phyloP scores from a whole-genome alignment of 2,329 filamentous ascomycete genomes.

The Fusarium newnesense region DNA sequence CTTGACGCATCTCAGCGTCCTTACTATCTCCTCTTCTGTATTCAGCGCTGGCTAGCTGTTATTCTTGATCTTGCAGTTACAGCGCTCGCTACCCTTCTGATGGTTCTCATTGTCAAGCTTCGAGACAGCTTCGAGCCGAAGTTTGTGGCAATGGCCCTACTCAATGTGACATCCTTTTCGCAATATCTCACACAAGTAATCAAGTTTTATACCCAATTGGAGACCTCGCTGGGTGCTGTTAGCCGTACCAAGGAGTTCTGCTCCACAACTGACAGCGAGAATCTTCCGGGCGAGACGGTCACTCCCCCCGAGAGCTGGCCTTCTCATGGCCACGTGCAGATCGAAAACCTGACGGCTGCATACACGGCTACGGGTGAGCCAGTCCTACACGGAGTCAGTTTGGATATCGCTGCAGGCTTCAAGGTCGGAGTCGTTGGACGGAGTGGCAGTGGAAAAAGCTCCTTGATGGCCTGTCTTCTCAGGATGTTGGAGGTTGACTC shows the following conservation, averaged over 20 bases:
- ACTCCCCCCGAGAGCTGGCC: slow-evolving; percentile 5
- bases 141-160: slow-evolving; percentile 42
- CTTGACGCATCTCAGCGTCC: slow-evolving; percentile 51
- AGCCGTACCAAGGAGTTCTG: slow-evolving; percentile 15
- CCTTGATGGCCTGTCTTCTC: slow-evolving; percentile 56
- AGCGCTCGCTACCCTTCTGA: slow-evolving; percentile 54
- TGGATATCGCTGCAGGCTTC: slow-evolving; percentile 48
- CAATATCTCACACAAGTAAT: slow-evolving; percentile 47
- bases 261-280: slow-evolving; percentile 11
- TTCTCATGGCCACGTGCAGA: slow-evolving; percentile 32
- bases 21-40: slow-evolving; percentile 56
- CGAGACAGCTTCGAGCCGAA: slow-evolving; percentile 6
- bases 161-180: slow-evolving; percentile 46
- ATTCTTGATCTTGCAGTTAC: slow-evolving; percentile 59
- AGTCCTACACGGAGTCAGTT: slow-evolving; percentile 44
- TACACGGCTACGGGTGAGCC: slow-evolving; percentile 40
- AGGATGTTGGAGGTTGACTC: slow-evolving; percentile 57
- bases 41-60: slow-evolving; percentile 61
- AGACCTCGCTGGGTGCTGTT: slow-evolving; percentile 32
- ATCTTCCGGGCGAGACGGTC: not conserved
- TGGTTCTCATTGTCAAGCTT: slow-evolving; percentile 57
- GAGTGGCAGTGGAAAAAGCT: slow-evolving; percentile 51
- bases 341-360: slow-evolving; percentile 45
- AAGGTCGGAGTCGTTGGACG: slow-evolving; percentile 58
- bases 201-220: slow-evolving; percentile 47